Conservation (phyloP, 2,329 filamentous ascomycete species). For the Tolypocladium endophyticum region DNA sequence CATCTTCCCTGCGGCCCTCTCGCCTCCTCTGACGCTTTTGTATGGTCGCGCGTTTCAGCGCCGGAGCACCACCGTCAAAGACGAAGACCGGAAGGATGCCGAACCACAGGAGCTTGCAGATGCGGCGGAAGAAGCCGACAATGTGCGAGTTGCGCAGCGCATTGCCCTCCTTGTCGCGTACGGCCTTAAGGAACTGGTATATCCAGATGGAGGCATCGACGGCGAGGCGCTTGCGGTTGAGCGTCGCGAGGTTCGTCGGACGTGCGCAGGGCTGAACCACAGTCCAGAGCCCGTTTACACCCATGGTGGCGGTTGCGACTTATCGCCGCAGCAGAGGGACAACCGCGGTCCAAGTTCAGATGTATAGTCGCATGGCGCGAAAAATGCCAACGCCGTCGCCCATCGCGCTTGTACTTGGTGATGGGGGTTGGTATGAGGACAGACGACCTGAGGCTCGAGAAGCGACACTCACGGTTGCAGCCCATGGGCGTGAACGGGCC, state of each 20-base stretch:
- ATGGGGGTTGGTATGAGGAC: neutral
- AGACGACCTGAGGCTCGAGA: neutral
- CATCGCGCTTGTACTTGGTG: neutral
- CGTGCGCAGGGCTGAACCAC: constrained; percentile 91
- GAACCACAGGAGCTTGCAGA: constrained; percentile 95
- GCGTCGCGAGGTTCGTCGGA: constrained; percentile 89
- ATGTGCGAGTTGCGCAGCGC: constrained; percentile 92
- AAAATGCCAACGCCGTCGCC: neutral
- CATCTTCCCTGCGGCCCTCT: constrained; percentile 89
- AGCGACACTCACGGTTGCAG: neutral
- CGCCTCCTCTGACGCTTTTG: constrained; percentile 64
- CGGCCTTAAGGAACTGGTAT: constrained; percentile 97
- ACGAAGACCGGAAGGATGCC: constrained; percentile 96
- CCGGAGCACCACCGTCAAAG: constrained; percentile 90
- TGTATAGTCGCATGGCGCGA: neutral
- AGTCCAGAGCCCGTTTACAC: constrained; percentile 96
- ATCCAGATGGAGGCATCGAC: constrained; percentile 99
- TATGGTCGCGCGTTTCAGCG: constrained; percentile 85
- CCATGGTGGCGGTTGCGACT: constrained; percentile 48
- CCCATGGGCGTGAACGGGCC: neutral
- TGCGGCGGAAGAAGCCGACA: constrained; percentile 94
- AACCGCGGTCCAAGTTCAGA: neutral
- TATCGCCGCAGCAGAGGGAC: neutral
- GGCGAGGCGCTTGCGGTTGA: constrained; percentile 91
- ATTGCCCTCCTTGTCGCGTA: constrained; percentile 96